Percentiles rank a stretch among this genome's conserved stretches.
These are phyloP conservation scores for Metschnikowia borealis DNA, from an alignment of 805 yeast species.

Conservation along the genomic window DNA sequence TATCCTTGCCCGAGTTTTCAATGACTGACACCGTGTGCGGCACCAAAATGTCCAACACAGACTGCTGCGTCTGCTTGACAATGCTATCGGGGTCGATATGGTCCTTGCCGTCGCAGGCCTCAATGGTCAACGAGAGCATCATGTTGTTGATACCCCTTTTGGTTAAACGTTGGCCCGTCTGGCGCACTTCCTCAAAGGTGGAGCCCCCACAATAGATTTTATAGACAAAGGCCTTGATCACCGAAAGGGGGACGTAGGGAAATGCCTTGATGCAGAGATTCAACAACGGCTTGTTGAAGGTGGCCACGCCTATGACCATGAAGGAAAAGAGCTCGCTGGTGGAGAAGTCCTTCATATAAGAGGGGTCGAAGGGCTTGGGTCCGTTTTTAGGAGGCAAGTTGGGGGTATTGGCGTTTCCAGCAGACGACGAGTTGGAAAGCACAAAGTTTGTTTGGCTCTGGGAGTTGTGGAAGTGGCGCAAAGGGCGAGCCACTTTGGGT, in stretches of 20 bases:
- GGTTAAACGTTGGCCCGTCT: slow-evolving; percentile 64
- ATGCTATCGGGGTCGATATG: slow-evolving; percentile 57
- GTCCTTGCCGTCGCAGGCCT: slow-evolving; percentile 80
- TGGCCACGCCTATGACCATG: slow-evolving; percentile 65
- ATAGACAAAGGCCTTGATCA: slow-evolving; percentile 71
- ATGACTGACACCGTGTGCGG: slow-evolving; percentile 69
- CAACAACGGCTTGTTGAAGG: slow-evolving; percentile 59
- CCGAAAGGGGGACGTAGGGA: slow-evolving; percentile 69
- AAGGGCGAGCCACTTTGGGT: background rate
- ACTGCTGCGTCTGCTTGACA: slow-evolving; percentile 58
- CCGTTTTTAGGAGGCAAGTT: slow-evolving; percentile 8
- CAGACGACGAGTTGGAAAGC: slow-evolving; percentile 2
- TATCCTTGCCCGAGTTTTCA: slow-evolving; percentile 37
- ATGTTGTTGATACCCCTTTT: slow-evolving; percentile 81
- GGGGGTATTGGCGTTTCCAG: slow-evolving; percentile 10
- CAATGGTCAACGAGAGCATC: slow-evolving; percentile 94
- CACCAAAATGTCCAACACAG: slow-evolving; percentile 62
- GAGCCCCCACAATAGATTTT: slow-evolving; percentile 92
- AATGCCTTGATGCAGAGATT: slow-evolving; percentile 59
- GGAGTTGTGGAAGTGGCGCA: slow-evolving; percentile 14
- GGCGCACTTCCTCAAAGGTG: slow-evolving; percentile 59
- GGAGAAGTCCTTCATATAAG: slow-evolving; percentile 42
- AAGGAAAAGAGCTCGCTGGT: slow-evolving; percentile 57
- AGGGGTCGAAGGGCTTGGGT: slow-evolving; percentile 12
- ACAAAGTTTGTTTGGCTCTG: slow-evolving; percentile 12